These are phyloP conservation scores for Clarireedia homoeocarpa DNA, from an alignment of 2,329 filamentous ascomycete genomes.

Conservation along the genomic window DNA sequence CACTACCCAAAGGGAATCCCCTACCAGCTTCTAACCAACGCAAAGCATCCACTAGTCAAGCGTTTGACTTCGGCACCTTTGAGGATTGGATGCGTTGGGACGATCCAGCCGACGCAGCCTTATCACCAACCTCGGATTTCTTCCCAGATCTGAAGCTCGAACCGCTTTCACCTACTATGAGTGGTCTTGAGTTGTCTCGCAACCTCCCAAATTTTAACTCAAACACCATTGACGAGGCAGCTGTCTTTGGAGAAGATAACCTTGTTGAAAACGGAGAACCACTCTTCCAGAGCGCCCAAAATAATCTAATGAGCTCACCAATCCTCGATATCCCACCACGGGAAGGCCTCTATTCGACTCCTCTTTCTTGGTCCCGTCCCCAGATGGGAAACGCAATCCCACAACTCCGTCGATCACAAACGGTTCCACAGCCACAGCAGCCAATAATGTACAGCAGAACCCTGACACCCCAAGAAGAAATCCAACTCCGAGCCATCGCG, in stretches of 20 bases:
- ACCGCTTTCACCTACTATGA: constrained; percentile 22
- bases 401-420: background rate
- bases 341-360: constrained; percentile 23
- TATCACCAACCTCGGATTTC: constrained; percentile 23
- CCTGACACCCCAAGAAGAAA: constrained; percentile 21
- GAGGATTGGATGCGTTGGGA: constrained; percentile 30
- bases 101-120: constrained; percentile 21
- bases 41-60: constrained; percentile 17
- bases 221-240: constrained; percentile 14
- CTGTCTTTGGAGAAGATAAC: constrained; percentile 21
- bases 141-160: constrained; percentile 25
- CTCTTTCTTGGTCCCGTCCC: constrained; percentile 23
- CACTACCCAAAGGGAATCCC: constrained; percentile 15
- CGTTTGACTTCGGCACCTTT: constrained; percentile 23
- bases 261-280: constrained; percentile 18
- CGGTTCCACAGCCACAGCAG: constrained; percentile 4
- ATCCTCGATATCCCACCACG: constrained; percentile 9
- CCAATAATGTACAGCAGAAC: constrained; percentile 4
- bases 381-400: constrained; percentile 3
- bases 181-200: constrained; percentile 18
- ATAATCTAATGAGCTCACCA: constrained; percentile 6
- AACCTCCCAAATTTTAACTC: constrained; percentile 8
- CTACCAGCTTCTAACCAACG: constrained; percentile 6
- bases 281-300: constrained; percentile 20
- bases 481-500: constrained; percentile 50